Evolutionary conservation across 192 early-diverging fungal genomes (phyloP).

Genomic region (Coemansia sp.): DNA sequence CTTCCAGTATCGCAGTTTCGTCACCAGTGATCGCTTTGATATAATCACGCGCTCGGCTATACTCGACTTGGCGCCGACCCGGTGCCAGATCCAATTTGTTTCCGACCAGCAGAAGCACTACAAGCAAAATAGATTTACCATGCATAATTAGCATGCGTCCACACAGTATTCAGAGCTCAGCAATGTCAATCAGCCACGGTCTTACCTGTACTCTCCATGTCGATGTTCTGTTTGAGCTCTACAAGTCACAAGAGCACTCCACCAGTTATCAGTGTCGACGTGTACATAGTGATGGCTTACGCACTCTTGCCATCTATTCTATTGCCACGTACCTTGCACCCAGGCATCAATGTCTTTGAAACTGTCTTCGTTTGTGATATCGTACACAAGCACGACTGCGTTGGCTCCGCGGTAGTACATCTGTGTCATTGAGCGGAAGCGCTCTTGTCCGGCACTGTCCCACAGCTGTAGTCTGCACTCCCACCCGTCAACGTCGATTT

Average conservation of each 20-base stretch:
- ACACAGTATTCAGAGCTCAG: neutral
- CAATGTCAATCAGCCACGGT: neutral
- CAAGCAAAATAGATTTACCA: conserved; percentile 1
- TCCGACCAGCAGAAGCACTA: conserved; percentile 71
- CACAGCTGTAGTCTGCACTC: conserved; percentile 78
- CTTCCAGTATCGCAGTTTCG: conserved; percentile 66
- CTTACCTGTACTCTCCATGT: conserved; percentile 64
- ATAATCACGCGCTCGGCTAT: conserved; percentile 63
- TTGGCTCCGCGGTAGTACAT: conserved; percentile 77
- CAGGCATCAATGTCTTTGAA: conserved; percentile 70
- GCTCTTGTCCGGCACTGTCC: conserved; percentile 73
- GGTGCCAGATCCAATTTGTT: conserved; percentile 72
- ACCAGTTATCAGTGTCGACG: neutral
- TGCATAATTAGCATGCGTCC: neutral
- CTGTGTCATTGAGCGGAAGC: conserved; percentile 76
- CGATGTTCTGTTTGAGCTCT: conserved; percentile 67
- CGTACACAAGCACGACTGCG: conserved; percentile 72
- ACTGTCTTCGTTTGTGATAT: conserved; percentile 71
- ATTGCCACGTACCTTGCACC: conserved; percentile 52
- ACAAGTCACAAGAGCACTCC: conserved; percentile 5
- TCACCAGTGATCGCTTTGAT: conserved; percentile 62
- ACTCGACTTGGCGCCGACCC: conserved; percentile 60
- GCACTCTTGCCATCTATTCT: neutral
- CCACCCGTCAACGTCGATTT: conserved; percentile 74
- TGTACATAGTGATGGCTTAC: neutral